These are phyloP conservation scores for Metschnikowia amazonensis DNA, from an alignment of 805 yeast genomes.

Conservation along the genomic window DNA sequence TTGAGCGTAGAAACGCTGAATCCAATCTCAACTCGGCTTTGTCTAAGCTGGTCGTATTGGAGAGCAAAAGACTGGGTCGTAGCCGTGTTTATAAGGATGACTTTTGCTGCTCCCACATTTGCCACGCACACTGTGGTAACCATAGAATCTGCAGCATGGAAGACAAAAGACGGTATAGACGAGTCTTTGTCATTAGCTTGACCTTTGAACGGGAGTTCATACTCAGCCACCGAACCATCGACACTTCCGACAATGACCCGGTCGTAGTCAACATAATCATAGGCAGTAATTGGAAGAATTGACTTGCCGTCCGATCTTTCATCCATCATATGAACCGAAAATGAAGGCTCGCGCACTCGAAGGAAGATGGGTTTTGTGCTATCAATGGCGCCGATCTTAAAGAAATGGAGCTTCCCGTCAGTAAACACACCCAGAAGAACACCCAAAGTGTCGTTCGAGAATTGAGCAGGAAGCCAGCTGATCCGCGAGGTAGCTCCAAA, in stretches of 20 bases:
- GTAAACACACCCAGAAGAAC: constrained; percentile 50
- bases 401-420: constrained; percentile 54
- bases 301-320: constrained; percentile 8
- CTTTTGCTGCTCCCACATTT: constrained; percentile 21
- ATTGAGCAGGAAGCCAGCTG: constrained; percentile 38
- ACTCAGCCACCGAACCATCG: constrained; percentile 61
- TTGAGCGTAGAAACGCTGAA: constrained; percentile 23
- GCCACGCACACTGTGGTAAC: constrained; percentile 27
- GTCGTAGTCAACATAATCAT: constrained; percentile 43
- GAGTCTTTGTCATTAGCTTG: constrained; percentile 11
- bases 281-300: constrained; percentile 38
- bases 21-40: constrained; percentile 25
- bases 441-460: constrained; percentile 29
- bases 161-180: constrained; percentile 30
- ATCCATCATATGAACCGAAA: constrained; percentile 14
- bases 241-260: constrained; percentile 53
- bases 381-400: constrained; percentile 29
- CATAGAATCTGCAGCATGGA: constrained; percentile 31
- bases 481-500: constrained; percentile 46
- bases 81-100: constrained; percentile 29
- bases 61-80: constrained; percentile 23
- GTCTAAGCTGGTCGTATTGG: constrained; percentile 24
- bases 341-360: constrained; percentile 22
- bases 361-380: constrained; percentile 12
- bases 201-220: constrained; percentile 32